Evolutionary conservation across 2,329 filamentous ascomycete genomes (phyloP), one percentile per base, ranked within the genome.

Genomic region (Herpomyces periplanetae): DNA sequence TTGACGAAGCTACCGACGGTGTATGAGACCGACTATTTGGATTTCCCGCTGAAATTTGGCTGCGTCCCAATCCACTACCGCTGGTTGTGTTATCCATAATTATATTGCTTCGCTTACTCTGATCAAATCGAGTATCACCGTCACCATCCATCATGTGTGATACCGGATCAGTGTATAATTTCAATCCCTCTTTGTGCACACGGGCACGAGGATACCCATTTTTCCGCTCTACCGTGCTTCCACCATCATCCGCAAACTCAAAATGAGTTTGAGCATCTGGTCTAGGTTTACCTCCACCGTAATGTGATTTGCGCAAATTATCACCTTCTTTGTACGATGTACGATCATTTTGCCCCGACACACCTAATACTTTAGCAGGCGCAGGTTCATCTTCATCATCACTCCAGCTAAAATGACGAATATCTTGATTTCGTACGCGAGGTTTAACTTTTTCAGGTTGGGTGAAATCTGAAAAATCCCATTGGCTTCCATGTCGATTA

Each of bases 401-500:
- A 28, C 60, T 62, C 55, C 66, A 84, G 24, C 46, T 50, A 34
- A 59, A 57, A 35, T 80, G 62, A 21, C 65, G 61, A 24, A 59
- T 49, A 24, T 80, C 58, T 31, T 69, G 54, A 15, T 49, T 43
- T 23, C 58, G 50, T 20, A 50, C 35, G 36, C 61, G 64, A 17
- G 47, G 41, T 3, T 50, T 46, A 18, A 53, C 44, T 45, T 85
- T 87, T 27, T 61, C 51, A 0, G 75, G 75, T 1, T 73, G 87
- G 8, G 45, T 43, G 30, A 85, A 85, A 39, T 87, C 71, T 24
- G 68, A 55, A 37, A 91, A 91, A 18, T 57, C 56, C 71, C 75
- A 88, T 25, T 66, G 60, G 26, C 57, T 57, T 23, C 48, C 43
- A 33, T 68, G 59, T 41, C 63, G 66, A 26, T 27, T 21, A 29